Evolutionary conservation across 108 stramenopile genomes (phyloP).

Genomic region (Stephanodiscus triporus): DNA sequence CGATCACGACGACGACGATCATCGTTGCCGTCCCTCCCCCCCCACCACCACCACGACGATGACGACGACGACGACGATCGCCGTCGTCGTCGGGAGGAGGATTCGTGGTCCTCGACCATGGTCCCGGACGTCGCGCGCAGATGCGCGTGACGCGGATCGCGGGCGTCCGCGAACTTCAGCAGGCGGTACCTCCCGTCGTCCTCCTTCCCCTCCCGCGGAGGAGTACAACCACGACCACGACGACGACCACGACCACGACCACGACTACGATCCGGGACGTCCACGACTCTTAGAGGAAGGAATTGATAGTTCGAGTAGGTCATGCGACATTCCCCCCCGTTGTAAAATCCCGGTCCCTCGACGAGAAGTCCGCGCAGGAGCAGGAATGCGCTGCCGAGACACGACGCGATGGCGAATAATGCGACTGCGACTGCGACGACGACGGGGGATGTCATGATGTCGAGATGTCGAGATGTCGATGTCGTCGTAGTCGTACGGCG

Average conservation of each 20-base stretch:
- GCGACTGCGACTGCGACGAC: no score
- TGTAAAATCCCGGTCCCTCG: conserved; percentile 56
- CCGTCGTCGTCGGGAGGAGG: conserved; percentile 14
- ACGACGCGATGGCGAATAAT: no score
- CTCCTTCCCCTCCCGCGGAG: not conserved
- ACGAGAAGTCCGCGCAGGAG: conserved; percentile 34
- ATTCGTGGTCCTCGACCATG: conserved; percentile 31
- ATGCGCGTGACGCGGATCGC: conserved; percentile 67
- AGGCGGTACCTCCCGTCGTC: conserved; percentile 51
- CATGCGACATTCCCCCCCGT: conserved; percentile 76
- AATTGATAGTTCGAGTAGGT: conserved; percentile 62
- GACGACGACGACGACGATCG: not conserved
- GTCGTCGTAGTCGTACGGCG: no score
- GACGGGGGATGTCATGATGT: no score
- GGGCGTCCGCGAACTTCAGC: conserved; percentile 72
- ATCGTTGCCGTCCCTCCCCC: no score
- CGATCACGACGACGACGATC: not conserved
- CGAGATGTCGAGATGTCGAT: no score
- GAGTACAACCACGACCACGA: not conserved
- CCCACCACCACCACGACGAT: no score
- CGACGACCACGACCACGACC: conserved; percentile 4
- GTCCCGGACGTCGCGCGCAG: conserved; percentile 29
- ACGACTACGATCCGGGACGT: no score
- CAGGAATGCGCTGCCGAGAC: no score
- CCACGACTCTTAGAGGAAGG: conserved; percentile 39